phyloP scores from a whole-genome alignment of 352 stramenopile genomes.

The Globisporangium radiosum region DNA sequence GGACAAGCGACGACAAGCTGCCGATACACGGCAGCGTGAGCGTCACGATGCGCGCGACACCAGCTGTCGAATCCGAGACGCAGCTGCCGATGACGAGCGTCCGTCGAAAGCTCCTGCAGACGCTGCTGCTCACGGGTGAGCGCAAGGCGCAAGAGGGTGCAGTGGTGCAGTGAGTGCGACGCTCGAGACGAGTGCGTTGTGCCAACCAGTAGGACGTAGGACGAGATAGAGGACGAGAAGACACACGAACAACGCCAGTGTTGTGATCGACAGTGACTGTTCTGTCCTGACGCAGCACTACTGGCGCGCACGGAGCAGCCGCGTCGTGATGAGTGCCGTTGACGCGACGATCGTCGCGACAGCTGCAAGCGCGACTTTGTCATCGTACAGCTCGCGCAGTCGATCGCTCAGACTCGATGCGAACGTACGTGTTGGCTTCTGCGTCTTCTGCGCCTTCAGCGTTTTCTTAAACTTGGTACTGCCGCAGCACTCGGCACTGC shows the following conservation, averaged over 20 bases:
- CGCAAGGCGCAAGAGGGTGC: constrained; percentile 33
- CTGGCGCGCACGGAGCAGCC: constrained; percentile 37
- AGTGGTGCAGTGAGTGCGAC: neutral
- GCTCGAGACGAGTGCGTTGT: too few species aligned
- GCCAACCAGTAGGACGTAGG: neutral
- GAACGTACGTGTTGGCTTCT: neutral
- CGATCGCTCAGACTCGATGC: neutral
- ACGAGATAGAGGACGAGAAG: neutral
- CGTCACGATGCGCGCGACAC: constrained; percentile 35
- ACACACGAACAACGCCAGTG: too few species aligned
- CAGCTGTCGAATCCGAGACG: constrained; percentile 36
- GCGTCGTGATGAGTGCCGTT: constrained; percentile 34
- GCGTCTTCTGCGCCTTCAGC: too few species aligned
- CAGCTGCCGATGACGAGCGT: constrained; percentile 41
- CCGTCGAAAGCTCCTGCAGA: constrained; percentile 55
- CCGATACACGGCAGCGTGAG: constrained; percentile 33
- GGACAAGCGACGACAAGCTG: constrained; percentile 50
- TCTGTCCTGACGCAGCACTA: constrained; percentile 2
- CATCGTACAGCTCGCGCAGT: constrained; percentile 29
- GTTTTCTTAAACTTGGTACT: neutral
- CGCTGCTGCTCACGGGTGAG: constrained; percentile 52
- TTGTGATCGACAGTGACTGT: neutral
- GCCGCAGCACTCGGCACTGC: constrained; percentile 3
- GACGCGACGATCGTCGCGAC: constrained; percentile 45
- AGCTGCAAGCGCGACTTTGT: constrained; percentile 47